Evolutionary conservation across 225 moss, liverwort and hornwort species (phyloP).

Genomic region (Sphagnum contortum): DNA sequence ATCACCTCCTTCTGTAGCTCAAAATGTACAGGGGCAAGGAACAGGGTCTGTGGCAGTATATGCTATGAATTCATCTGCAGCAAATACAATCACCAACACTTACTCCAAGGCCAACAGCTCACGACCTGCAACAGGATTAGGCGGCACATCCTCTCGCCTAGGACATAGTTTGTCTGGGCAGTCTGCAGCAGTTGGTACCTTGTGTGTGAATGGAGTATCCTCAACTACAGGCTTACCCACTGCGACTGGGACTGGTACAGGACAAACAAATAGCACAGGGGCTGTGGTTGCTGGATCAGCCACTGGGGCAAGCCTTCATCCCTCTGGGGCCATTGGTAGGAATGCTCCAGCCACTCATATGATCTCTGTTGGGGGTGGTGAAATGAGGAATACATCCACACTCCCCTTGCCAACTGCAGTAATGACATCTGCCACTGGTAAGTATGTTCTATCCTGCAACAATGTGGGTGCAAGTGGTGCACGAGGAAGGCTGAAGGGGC

Average conservation of each 20-base stretch:
- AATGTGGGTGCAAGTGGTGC: slow-evolving; percentile 29
- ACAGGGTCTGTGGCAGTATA: slow-evolving; percentile 19
- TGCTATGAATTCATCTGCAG: slow-evolving; percentile 12
- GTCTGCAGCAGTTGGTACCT: slow-evolving; percentile 13
- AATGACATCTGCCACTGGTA: slow-evolving; percentile 25
- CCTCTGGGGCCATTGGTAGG: slow-evolving; percentile 36
- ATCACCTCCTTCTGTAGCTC: slow-evolving; percentile 10
- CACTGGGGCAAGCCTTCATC: slow-evolving; percentile 17
- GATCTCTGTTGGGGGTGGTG: slow-evolving; percentile 33
- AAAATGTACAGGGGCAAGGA: slow-evolving; percentile 10
- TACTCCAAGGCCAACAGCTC: slow-evolving; percentile 22
- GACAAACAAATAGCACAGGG: slow-evolving; percentile 33
- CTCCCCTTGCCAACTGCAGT: slow-evolving; percentile 25
- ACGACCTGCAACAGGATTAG: slow-evolving; percentile 21
- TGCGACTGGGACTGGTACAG: slow-evolving; percentile 11
- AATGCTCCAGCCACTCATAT: slow-evolving; percentile 47
- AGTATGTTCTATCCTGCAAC: slow-evolving; percentile 56
- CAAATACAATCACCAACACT: slow-evolving; percentile 18
- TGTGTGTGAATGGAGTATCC: slow-evolving; percentile 23
- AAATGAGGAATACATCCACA: slow-evolving; percentile 38
- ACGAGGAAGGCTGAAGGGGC: slow-evolving; percentile 38
- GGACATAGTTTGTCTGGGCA: slow-evolving; percentile 26
- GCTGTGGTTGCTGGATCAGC: slow-evolving; percentile 15
- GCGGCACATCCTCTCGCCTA: slow-evolving; percentile 30
- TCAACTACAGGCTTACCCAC: slow-evolving; percentile 12